These are phyloP conservation scores for Cladosporium colombiae DNA, from an alignment of 2,329 filamentous ascomycete genomes.

Conservation along the genomic window DNA sequence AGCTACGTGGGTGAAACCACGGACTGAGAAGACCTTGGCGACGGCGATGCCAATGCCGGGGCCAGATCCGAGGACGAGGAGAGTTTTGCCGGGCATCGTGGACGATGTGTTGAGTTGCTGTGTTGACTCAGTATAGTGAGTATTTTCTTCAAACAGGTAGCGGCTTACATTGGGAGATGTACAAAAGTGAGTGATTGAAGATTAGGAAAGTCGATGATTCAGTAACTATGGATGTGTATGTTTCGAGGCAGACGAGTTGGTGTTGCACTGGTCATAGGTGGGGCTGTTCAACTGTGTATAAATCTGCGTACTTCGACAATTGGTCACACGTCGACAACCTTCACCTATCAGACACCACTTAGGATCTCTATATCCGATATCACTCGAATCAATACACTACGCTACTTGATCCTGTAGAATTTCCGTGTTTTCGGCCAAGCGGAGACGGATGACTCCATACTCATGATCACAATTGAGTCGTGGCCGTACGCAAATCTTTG, in stretches of 20 bases:
- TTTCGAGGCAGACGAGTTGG: not conserved
- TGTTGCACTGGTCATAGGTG: not conserved
- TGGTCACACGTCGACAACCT: not conserved
- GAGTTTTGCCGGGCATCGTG: constrained; percentile 34
- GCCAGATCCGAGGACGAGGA: constrained; percentile 48
- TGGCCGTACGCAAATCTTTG: not conserved
- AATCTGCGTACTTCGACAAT: not conserved
- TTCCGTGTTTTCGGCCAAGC: not conserved
- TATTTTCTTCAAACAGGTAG: not conserved
- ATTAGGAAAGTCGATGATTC: not conserved
- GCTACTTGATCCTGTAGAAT: not conserved
- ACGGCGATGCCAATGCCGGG: constrained; percentile 51
- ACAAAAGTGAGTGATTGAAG: not conserved
- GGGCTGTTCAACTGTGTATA: not conserved
- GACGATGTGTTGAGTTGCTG: not conserved
- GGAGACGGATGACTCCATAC: not conserved
- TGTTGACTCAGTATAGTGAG: not conserved
- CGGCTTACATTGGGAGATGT: not conserved
- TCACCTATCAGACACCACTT: too few species aligned
- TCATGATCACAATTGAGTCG: not conserved
- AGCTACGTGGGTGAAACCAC: constrained; percentile 50
- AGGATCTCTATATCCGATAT: too few species aligned
- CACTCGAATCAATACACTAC: too few species aligned
- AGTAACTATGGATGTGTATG: not conserved
- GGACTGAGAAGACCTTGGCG: constrained; percentile 45